A percentile compares a stretch with the other conserved stretches of the same genome.
phyloP scores from a whole-genome alignment of 2,329 filamentous ascomycete species.

The Colletotrichum lentis region DNA sequence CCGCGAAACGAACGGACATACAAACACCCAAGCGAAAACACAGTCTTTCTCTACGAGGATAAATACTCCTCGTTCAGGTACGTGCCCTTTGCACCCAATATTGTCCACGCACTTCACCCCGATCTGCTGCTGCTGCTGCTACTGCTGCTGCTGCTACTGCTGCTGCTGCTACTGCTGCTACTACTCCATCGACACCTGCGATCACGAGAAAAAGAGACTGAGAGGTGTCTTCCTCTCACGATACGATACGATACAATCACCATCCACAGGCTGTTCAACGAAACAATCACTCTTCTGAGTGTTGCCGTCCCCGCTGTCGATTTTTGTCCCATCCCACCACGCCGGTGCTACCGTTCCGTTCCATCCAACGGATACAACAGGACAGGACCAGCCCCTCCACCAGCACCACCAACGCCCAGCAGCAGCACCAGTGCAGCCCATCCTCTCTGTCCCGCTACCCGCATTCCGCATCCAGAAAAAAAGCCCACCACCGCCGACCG shows the following conservation, averaged over 20 bases:
- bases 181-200: conserved; percentile 14
- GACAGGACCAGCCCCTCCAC: background rate
- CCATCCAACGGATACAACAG: conserved; percentile 4
- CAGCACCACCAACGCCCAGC: background rate
- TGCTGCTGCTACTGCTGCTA: background rate
- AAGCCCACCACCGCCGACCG: conserved; percentile 35
- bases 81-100: conserved; percentile 11
- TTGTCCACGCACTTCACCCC: conserved; percentile 10
- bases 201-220: background rate
- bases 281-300: background rate
- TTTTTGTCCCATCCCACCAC: background rate
- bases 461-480: conserved; percentile 30
- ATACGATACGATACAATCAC: background rate
- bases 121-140: background rate
- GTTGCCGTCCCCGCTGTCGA: background rate
- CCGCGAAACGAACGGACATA: conserved; percentile 17
- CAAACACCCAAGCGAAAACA: background rate
- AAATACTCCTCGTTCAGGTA: conserved; percentile 28
- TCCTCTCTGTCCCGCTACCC: conserved; percentile 12
- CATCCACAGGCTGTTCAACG: background rate
- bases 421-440: conserved; percentile 17
- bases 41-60: conserved; percentile 15
- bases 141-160: background rate
- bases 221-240: background rate
- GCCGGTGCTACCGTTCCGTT: background rate